Percentiles rank a stretch among this genome's conserved stretches.
phyloP scores from a whole-genome alignment of 2,329 filamentous ascomycete species.

The Colletotrichum falcatum region DNA sequence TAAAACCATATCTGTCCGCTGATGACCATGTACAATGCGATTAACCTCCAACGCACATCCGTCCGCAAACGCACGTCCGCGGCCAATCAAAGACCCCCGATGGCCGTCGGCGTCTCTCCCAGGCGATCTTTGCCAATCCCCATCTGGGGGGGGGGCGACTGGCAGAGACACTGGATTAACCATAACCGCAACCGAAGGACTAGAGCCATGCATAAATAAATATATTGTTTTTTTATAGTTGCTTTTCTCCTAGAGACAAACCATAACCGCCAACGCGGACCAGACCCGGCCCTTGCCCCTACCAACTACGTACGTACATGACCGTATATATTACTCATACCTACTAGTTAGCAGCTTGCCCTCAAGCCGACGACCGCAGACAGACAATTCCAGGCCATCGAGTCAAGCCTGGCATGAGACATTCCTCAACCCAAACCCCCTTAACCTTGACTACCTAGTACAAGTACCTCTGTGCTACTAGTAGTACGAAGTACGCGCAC shows the following conservation, averaged over 20 bases:
- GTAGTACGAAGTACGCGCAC: too few relatives aligned
- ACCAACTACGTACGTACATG: neutral
- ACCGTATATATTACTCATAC: too few relatives aligned
- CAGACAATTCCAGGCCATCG: neutral
- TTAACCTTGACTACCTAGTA: neutral
- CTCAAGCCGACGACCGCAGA: neutral
- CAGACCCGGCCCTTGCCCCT: too few relatives aligned
- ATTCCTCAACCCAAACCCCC: neutral
- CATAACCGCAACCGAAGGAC: constrained; percentile 15
- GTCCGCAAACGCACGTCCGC: constrained; percentile 9
- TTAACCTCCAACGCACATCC: neutral
- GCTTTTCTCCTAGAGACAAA: too few relatives aligned
- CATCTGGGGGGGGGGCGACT: too few relatives aligned
- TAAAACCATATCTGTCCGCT: neutral
- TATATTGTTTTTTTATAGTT: too few relatives aligned
- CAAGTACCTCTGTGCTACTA: too few relatives aligned
- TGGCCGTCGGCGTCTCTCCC: constrained; percentile 1
- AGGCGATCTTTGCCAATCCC: neutral
- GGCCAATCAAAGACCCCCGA: constrained; percentile 26
- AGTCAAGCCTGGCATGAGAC: neutral
- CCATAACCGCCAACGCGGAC: neutral
- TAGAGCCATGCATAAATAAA: neutral
- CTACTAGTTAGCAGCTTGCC: too few relatives aligned
- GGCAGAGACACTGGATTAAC: constrained; percentile 8
- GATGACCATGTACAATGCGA: neutral